Base-by-base conservation (phyloP, 1,284 basidiomycete genomes). In the Clitocybe nebularis region DNA sequence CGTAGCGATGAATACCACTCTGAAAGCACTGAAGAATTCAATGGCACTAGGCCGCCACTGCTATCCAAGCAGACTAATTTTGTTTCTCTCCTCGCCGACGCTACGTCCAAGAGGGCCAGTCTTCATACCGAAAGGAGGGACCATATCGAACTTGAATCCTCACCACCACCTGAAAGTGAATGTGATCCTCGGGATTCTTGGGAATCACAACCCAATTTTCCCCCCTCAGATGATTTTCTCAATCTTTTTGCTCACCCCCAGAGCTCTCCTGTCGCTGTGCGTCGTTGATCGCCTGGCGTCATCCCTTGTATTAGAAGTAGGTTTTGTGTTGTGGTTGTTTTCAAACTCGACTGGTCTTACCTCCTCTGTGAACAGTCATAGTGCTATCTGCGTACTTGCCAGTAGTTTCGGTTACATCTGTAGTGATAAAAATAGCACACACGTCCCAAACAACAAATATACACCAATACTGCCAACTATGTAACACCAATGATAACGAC, bases 151-250 rank as follows among this genome's bases (percentile, higher is more conserved):
- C 6, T 5, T 14, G 19, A 13, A 16, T 7, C 14, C 29, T 16
- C 19, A 3, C 11, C 11, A 16, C n/a, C n/a, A n/a, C n/a, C n/a
- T n/a, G n/a, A n/a, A n/a, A n/a, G n/a, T n/a, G 29, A 32, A 16
- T 32, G 29, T 11, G n/a, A n/a, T 9, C 7, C 13, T 16, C 28
- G 10, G 21, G 17, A 17, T 23, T 5, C 16, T 19, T 17, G 17
- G 24, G 24, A 14, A 20, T 11, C 20, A 34, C 33, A 41, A 10
- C 13, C 14, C 26, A 21, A 13, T 13, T 49, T 54, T 34, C 39
- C 36, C 5, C 59, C 61, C 29, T 79, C 77, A 10, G 76, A 79
- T 42, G 76, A 79, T 48, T 66, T 63, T 5, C 55, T 79, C 46
- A 63, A 79, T 55, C 55, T 79, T 42, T 78, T 79, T 54, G 66